Evolutionary conservation across 768 basidiomycete species (phyloP), one percentile per base, ranked within the genome.

Genomic region (Hydnomerulius pinastri): DNA sequence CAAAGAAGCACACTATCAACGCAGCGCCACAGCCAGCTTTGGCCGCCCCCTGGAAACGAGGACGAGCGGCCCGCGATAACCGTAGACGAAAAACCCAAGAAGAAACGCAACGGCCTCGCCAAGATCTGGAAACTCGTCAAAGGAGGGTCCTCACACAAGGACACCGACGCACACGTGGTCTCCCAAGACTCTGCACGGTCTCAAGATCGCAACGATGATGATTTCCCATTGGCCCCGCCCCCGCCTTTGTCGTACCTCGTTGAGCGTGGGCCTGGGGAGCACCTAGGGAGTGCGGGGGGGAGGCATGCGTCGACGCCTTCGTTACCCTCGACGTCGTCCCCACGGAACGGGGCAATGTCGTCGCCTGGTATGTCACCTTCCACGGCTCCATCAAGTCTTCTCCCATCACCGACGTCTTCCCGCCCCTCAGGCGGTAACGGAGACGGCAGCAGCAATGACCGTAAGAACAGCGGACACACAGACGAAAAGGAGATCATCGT

Each of bases 181-280:
- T 61, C 68, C 32, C 66, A 66, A 23, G 67, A 69, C 9, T 62
- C 71, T 13, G 58, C 72, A 6, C 75, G 79, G 76, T 53, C 75
- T 67, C 33, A 66, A 13, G 52, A 68, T 36, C 62, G 65, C 62
- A 24, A 66, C 36, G 86, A 90, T 3, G 90, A 92, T 59, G 83
- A 89, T 57, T 67, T 77, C 8, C 93, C 91, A 4, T 74, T 97
- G 33, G 85, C 89, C 3, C 96, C 95, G 1, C 96, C 96, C 3
- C 96, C 96, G 4, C 87, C 92, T 4, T 64, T 98, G 45, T 92
- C 92, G 0, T 95, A 93, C 70, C 79, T 98, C 40, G 92, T 92
- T 2, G 72, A 69, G 53, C 69, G 73, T 53, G 75, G 79, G 49
- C 79, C 79, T 35, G 76, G 78, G n/a, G 78, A 82, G 37, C 74